These are phyloP conservation scores for Ogataea methylovora DNA, from an alignment of 805 yeast genomes.

Conservation along the genomic window DNA sequence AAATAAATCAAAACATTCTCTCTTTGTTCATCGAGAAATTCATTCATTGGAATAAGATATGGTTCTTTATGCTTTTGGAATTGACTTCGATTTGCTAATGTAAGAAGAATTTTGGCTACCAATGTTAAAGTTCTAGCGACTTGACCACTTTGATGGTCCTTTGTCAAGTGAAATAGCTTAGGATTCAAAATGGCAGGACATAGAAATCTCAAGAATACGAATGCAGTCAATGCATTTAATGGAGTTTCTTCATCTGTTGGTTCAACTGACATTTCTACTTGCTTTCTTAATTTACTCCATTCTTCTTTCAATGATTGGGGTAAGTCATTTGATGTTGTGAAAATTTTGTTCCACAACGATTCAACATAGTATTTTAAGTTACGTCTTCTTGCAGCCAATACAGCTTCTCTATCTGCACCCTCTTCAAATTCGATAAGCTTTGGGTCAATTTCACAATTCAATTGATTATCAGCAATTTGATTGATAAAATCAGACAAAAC, in stretches of 20 bases:
- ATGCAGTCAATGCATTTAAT: slow-evolving; percentile 72
- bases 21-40: slow-evolving; percentile 51
- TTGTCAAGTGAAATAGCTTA: slow-evolving; percentile 66
- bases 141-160: slow-evolving; percentile 61
- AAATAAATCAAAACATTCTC: slow-evolving; percentile 60
- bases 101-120: slow-evolving; percentile 71
- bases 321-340: slow-evolving; percentile 61
- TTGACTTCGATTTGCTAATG: slow-evolving; percentile 65
- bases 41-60: slow-evolving; percentile 63
- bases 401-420: slow-evolving; percentile 20
- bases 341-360: slow-evolving; percentile 60
- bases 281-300: slow-evolving; percentile 53
- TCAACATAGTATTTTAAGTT: slow-evolving; percentile 44
- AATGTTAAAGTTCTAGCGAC: slow-evolving; percentile 74
- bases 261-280: slow-evolving; percentile 55
- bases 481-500: slow-evolving; percentile 66
- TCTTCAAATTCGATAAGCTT: slow-evolving; percentile 12
- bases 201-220: slow-evolving; percentile 74
- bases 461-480: slow-evolving; percentile 37
- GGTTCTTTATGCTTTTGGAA: slow-evolving; percentile 83
- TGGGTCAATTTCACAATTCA: slow-evolving; percentile 81
- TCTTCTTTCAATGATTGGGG: slow-evolving; percentile 62
- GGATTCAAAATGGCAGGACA: slow-evolving; percentile 94
- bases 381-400: slow-evolving; percentile 39
- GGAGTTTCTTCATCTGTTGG: slow-evolving; percentile 43